These are phyloP conservation scores for Trametes pubescens DNA, from an alignment of 1,284 basidiomycete genomes.

Conservation along the genomic window DNA sequence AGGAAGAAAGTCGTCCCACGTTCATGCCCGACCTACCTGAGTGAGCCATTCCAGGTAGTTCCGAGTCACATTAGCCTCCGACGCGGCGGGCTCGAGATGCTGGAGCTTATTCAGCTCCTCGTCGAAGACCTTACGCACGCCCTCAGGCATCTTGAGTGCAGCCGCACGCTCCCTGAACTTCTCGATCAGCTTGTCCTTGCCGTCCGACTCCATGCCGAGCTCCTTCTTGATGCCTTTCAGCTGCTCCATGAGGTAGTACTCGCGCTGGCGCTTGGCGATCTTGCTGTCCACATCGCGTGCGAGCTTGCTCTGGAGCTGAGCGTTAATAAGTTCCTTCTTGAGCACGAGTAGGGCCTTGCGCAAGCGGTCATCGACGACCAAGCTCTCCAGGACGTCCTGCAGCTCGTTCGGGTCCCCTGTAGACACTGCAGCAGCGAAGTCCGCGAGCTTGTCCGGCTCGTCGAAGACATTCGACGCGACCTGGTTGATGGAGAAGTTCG, in stretches of 20 bases:
- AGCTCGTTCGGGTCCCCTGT: constrained; percentile 91
- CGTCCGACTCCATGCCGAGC: constrained; percentile 96
- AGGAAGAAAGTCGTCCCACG: background rate
- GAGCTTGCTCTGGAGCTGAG: constrained; percentile 95
- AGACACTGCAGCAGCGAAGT: constrained; percentile 97
- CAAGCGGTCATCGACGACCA: constrained; percentile 89
- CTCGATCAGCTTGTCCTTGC: constrained; percentile 97
- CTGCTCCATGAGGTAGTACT: constrained; percentile 99
- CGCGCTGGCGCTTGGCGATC: constrained; percentile 96
- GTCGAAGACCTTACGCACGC: constrained; percentile 94
- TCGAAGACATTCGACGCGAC: constrained; percentile 98
- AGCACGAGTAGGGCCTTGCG: constrained; percentile 92
- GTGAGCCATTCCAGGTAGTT: constrained; percentile 98
- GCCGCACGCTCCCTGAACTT: constrained; percentile 95
- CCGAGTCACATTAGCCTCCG: constrained; percentile 95
- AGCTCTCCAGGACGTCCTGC: constrained; percentile 92
- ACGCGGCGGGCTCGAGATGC: constrained; percentile 91
- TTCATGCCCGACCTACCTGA: constrained; percentile 57
- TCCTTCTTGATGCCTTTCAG: constrained; percentile 99
- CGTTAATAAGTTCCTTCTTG: constrained; percentile 99
- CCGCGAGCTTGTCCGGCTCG: constrained; percentile 97
- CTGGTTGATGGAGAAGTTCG: constrained; percentile 96
- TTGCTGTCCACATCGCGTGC: constrained; percentile 95
- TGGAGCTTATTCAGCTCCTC: constrained; percentile 95
- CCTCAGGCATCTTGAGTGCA: constrained; percentile 91